phyloP scores from a whole-genome alignment of 495 filamentous ascomycete genomes.

The Daldinia concentrica region DNA sequence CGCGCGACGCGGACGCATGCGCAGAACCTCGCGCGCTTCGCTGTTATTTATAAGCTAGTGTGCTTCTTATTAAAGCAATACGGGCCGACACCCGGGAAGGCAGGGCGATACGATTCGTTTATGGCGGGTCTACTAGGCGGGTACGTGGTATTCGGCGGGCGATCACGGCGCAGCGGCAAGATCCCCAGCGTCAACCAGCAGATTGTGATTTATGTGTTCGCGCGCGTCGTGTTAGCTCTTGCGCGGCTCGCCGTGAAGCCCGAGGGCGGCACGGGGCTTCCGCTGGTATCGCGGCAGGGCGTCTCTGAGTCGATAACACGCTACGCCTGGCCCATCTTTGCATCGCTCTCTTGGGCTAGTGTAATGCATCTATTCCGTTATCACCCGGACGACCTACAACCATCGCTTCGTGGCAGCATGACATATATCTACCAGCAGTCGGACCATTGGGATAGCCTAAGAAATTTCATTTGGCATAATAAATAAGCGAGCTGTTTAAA shows the following conservation, averaged over 20 bases:
- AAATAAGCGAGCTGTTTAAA: slow-evolving; percentile 63
- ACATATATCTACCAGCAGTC: slow-evolving; percentile 91
- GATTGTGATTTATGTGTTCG: slow-evolving; percentile 98
- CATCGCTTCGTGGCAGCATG: slow-evolving; percentile 95
- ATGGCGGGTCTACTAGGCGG: slow-evolving; percentile 91
- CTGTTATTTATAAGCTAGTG: slow-evolving; percentile 83
- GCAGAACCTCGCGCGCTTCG: slow-evolving; percentile 88
- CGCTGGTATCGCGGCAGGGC: slow-evolving; percentile 53
- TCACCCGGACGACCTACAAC: slow-evolving; percentile 88
- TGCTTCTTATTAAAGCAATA: slow-evolving; percentile 75
- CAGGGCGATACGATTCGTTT: slow-evolving; percentile 80
- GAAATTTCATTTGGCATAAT: slow-evolving; percentile 84
- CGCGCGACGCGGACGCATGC: slow-evolving; percentile 91
- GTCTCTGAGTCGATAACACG: slow-evolving; percentile 61
- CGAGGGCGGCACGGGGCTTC: slow-evolving; percentile 50
- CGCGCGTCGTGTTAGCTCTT: slow-evolving; percentile 82
- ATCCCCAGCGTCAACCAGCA: slow-evolving; percentile 90
- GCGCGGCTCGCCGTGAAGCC: slow-evolving; percentile 84
- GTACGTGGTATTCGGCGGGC: slow-evolving; percentile 89
- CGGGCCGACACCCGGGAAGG: slow-evolving; percentile 58
- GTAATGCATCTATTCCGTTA: slow-evolving; percentile 97
- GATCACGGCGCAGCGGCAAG: slow-evolving; percentile 61
- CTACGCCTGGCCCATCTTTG: slow-evolving; percentile 91
- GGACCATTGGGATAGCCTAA: slow-evolving; percentile 83
- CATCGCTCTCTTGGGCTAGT: slow-evolving; percentile 82